Evolutionary conservation across 1,284 basidiomycete genomes (phyloP), one percentile per base, ranked within the genome.

Genomic region (Xerocomus subilludens): DNA sequence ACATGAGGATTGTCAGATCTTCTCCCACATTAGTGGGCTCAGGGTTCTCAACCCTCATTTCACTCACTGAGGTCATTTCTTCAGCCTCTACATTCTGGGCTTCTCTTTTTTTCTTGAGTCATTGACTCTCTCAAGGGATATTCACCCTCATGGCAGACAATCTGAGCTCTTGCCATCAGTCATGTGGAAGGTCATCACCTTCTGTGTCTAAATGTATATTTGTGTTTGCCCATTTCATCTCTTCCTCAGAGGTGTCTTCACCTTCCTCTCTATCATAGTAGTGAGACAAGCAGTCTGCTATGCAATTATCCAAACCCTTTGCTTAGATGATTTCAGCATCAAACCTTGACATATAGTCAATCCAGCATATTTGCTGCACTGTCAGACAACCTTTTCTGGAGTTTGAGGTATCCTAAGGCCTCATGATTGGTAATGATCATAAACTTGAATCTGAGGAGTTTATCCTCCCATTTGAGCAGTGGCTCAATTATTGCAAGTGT

Each of bases 401-500:
- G 55, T 13, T 42, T 67, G 27, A 67, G 38, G 32, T 42, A 53
- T 5, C 51, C 38, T 21, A 63, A 30, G n/a, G 42, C 38, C n/a
- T 63, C 60, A 42, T 45, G 38, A 63, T 63, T 11, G 4, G 60
- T 63, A 2, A 45, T 10, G 13, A 63, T 63, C 27, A 18, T 63
- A 20, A 45, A 63, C 21, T 63, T 45, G 38, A 63, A 63, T 10
- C n/a, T 30, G 18, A 63, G 62, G 42, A 63, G 62, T 32, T 63
- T 63, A 21, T 63, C 62, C 62, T 63, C 11, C 62, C 62, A 63
- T 45, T 63, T 63, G 10, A 63, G 9, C 30, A 70, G 23, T 5
- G 32, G 62, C 23, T 64, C 30, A n/a, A 70, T 63, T 1, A 70
- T 70, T 20, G 53, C 18, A 10, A 71, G 70, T 27, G 49, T 71